Percentiles rank a stretch among this genome's conserved stretches.
These are phyloP conservation scores for Ophiostoma australiae DNA, from an alignment of 2,329 filamentous ascomycete genomes.

Conservation along the genomic window DNA sequence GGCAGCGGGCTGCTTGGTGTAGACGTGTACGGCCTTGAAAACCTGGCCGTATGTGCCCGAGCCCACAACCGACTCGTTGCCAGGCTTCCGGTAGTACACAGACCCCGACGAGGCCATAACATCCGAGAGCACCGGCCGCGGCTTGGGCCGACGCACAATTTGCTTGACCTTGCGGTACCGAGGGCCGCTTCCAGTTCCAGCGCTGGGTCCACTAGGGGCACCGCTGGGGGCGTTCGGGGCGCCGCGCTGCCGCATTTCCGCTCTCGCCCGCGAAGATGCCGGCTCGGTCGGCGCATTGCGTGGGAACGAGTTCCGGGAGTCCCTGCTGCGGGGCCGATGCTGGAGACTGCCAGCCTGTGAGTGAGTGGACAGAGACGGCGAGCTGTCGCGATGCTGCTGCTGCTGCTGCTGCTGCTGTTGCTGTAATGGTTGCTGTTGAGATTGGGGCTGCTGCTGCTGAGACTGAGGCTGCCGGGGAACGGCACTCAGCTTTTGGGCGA, in stretches of 20 bases:
- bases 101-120: conserved; percentile 77
- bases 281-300: conserved; percentile 51
- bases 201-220: conserved; percentile 30
- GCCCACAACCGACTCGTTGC: conserved; percentile 94
- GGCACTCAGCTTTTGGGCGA: conserved; percentile 67
- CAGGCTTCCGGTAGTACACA: conserved; percentile 89
- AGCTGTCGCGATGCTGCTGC: neutral
- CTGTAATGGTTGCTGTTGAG: conserved; percentile 1
- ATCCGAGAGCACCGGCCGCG: conserved; percentile 62
- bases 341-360: conserved; percentile 16
- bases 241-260: conserved; percentile 27
- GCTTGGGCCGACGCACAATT: conserved; percentile 64
- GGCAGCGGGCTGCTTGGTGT: conserved; percentile 76
- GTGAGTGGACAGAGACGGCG: conserved; percentile 32
- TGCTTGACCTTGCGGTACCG: conserved; percentile 57
- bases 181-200: conserved; percentile 35
- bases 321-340: conserved; percentile 26
- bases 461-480: conserved; percentile 39
- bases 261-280: conserved; percentile 41
- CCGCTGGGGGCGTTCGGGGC: conserved; percentile 23
- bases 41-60: conserved; percentile 95
- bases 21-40: conserved; percentile 91
- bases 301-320: conserved; percentile 42
- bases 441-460: conserved; percentile 23
- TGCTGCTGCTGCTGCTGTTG: conserved; percentile 23